These are phyloP conservation scores for Mycena leptocephala DNA, from an alignment of 768 basidiomycete genomes.

Conservation along the genomic window DNA sequence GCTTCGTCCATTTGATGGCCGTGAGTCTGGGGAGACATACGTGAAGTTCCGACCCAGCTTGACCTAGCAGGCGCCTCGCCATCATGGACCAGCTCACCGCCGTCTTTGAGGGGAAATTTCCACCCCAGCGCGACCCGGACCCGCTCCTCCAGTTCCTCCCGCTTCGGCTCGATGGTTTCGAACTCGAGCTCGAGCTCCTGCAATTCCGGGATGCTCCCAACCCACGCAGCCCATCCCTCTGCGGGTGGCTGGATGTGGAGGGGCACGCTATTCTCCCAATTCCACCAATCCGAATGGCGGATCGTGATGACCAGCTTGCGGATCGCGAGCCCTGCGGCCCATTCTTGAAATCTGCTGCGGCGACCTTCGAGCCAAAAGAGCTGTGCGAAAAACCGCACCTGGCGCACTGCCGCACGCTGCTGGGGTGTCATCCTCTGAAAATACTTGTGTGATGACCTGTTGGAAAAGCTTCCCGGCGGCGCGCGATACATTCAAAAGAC, in stretches of 20 bases:
- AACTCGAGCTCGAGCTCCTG: conserved; percentile 41
- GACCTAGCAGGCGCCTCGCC: conserved; percentile 8
- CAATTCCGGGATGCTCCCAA: conserved; percentile 26
- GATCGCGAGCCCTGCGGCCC: conserved; percentile 7
- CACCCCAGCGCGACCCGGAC: conserved; percentile 20
- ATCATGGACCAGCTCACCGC: conserved; percentile 14
- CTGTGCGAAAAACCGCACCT: conserved; percentile 41
- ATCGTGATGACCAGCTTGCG: conserved; percentile 35
- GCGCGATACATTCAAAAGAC: too few species aligned
- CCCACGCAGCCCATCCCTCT: conserved; percentile 28
- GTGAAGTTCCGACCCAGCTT: conserved; percentile 12
- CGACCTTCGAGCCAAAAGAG: conserved; percentile 41
- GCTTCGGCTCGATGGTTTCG: conserved; percentile 41
- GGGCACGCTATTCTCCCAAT: conserved; percentile 36
- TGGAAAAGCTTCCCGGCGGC: too few species aligned
- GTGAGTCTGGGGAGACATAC: conserved; percentile 17
- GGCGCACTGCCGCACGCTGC: conserved; percentile 35
- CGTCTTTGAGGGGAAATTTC: conserved; percentile 11
- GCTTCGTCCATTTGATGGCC: too few species aligned
- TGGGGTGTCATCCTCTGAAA: conserved; percentile 31
- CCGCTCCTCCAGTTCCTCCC: conserved; percentile 34
- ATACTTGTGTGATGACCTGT: conserved; percentile 28
- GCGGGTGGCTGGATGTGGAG: conserved; percentile 22
- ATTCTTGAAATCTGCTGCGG: not conserved
- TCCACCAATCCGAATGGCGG: conserved; percentile 44